Base-by-base conservation (phyloP, 352 stramenopile genomes). In the Saprolegnia diclina region DNA sequence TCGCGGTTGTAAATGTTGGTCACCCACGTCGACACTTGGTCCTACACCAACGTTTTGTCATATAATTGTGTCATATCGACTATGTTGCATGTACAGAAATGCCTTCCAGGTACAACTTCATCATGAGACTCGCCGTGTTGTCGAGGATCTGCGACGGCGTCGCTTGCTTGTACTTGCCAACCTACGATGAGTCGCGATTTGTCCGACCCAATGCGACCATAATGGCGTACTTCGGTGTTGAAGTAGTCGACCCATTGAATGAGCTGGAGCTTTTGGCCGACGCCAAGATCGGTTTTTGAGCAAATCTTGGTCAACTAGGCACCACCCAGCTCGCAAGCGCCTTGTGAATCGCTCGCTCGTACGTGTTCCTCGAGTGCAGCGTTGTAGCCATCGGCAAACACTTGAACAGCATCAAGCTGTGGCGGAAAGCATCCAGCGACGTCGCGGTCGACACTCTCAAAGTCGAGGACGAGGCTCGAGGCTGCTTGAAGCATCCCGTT, bases 191-290 rank as follows among this genome's bases (percentile, higher is more conserved):
- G 26, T 45, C 53, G 29, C 29, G 29, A 35, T 35, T 35, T 5
- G 29, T 5, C 29, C 2, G 29, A 35, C 29, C 2, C 2, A 35
- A 35, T 5, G 29, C 2, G 29, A 64, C 19, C 22, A 4, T 11
- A n/a, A 26, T 29, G 11, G 24, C 40, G 37, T 48, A 62, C 48
- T 53, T 94, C 84, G 0, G 76, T 74, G 73, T 94, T 94, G 76
- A 92, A 94, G 70, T 92, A 92, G 54, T 94, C 86, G 45, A 94
- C 92, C 86, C 86, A 94, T 69, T 94, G 86, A 19, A 94, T 80
- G 29, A 94, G 74, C 53, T 94, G 84, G 5, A 94, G 72, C 0
- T 84, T 85, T 38, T 92, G 80, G 0, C 81, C 82, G 45, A 92
- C 85, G 4, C 86, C 80, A 0, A 92, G 73, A 37, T 92, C 80